Evolutionary conservation across 2,329 filamentous ascomycete species (phyloP).

Genomic region (Penicillium sp.): DNA sequence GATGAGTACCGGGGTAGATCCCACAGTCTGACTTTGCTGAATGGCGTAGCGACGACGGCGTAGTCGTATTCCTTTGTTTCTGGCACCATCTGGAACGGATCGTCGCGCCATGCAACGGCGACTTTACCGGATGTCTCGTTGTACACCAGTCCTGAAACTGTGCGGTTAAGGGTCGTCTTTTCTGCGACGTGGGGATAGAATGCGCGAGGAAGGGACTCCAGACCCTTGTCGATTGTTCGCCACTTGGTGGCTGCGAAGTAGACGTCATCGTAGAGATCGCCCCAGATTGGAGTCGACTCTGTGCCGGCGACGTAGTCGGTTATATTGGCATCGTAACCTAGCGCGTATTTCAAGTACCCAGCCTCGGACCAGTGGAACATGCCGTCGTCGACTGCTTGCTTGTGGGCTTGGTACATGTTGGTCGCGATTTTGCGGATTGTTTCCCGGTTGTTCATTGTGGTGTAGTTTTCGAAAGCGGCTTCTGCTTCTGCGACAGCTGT

Average conservation of each 20-base stretch:
- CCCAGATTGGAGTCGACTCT: conserved; percentile 49
- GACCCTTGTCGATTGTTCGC: conserved; percentile 64
- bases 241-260: conserved; percentile 62
- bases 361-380: conserved; percentile 67
- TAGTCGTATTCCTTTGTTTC: conserved; percentile 62
- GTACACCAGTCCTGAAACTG: conserved; percentile 58
- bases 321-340: conserved; percentile 55
- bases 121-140: conserved; percentile 54
- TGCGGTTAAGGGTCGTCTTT: conserved; percentile 56
- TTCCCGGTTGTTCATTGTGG: conserved; percentile 24
- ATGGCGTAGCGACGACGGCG: conserved; percentile 64
- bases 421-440: conserved; percentile 33
- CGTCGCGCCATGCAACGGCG: conserved; percentile 56
- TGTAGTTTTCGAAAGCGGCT: conserved; percentile 41
- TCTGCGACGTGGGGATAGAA: conserved; percentile 63
- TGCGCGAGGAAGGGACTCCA: conserved; percentile 60
- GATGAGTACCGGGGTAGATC: conserved; percentile 56
- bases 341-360: conserved; percentile 60
- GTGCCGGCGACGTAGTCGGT: conserved; percentile 54
- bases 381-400: conserved; percentile 53
- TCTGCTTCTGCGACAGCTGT: conserved; percentile 40
- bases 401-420: conserved; percentile 53
- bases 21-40: conserved; percentile 64
- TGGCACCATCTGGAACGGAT: conserved; percentile 40
- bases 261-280: conserved; percentile 55